Evolutionary conservation across 2,329 filamentous ascomycete species (phyloP).

Genomic region (Diplodia mutila): DNA sequence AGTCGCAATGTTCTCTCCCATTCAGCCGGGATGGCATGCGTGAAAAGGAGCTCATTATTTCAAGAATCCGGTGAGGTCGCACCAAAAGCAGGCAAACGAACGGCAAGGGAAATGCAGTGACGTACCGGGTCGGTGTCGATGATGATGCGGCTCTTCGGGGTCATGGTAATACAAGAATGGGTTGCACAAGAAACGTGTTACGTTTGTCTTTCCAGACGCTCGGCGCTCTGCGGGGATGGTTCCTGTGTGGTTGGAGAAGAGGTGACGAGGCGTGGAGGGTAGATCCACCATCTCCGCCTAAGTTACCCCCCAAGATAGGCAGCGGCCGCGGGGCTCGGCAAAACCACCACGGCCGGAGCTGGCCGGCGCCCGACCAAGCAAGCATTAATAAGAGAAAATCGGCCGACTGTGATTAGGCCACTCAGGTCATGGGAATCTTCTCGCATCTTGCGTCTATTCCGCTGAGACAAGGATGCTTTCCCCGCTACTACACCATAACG

Average conservation of each 20-base stretch:
- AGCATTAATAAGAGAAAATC: background rate
- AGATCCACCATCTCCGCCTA: background rate
- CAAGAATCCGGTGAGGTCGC: background rate
- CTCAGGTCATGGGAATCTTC: background rate
- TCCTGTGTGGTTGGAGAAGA: background rate
- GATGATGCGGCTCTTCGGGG: constrained; percentile 61
- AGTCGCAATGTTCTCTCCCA: background rate
- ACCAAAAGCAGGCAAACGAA: background rate
- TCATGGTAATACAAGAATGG: background rate
- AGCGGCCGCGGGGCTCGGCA: constrained; percentile 13
- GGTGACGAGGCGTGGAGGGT: background rate
- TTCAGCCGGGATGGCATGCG: background rate
- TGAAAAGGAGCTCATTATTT: background rate
- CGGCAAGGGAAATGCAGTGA: background rate
- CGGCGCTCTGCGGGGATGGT: background rate
- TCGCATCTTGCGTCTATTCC: no score
- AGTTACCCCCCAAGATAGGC: background rate
- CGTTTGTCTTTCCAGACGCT: background rate
- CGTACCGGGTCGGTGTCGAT: constrained; percentile 92
- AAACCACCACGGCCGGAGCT: background rate
- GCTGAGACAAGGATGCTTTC: no score
- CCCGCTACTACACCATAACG: background rate
- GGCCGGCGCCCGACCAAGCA: background rate
- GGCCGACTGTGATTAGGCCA: background rate
- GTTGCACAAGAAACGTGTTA: background rate